phyloP scores from a whole-genome alignment of 139 green algal genomes.

The Coelastrella sp. region DNA sequence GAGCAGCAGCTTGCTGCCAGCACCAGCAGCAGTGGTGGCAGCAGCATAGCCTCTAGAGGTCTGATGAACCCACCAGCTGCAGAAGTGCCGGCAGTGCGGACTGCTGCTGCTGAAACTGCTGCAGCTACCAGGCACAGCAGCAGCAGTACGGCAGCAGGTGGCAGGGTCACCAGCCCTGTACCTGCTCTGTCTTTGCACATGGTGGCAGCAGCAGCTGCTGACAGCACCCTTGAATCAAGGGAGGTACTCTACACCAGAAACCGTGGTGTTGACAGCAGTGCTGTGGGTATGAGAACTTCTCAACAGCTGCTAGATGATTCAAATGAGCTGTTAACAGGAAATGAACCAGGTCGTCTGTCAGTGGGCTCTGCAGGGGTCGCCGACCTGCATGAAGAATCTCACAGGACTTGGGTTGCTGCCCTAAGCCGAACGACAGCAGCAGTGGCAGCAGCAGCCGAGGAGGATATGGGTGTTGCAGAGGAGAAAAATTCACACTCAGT shows the following conservation, averaged over 20 bases:
- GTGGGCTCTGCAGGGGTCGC: no score
- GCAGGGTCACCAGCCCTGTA: not conserved
- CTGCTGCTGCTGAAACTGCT: not conserved
- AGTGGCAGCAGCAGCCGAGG: not conserved
- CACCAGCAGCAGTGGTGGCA: not conserved
- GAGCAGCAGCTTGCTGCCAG: not conserved
- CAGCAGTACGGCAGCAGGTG: not conserved
- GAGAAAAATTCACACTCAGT: no score
- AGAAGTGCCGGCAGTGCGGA: not conserved
- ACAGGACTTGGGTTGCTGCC: no score
- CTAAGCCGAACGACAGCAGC: not conserved
- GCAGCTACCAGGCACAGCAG: not conserved
- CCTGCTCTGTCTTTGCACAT: not conserved
- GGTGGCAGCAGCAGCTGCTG: not conserved
- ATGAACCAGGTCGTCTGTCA: no score
- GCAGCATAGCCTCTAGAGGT: not conserved
- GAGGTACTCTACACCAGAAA: no score
- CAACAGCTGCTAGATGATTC: no score
- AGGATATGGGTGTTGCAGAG: not conserved
- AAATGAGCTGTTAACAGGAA: no score
- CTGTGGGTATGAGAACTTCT: no score
- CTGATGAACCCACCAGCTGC: not conserved
- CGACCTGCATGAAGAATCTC: no score
- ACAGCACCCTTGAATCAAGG: not conserved
- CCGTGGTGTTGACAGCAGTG: no score